Percentiles rank a stretch among this genome's conserved stretches.
Evolutionary conservation across 2,329 filamentous ascomycete species (phyloP).

Genomic region (Cercospora beticola): DNA sequence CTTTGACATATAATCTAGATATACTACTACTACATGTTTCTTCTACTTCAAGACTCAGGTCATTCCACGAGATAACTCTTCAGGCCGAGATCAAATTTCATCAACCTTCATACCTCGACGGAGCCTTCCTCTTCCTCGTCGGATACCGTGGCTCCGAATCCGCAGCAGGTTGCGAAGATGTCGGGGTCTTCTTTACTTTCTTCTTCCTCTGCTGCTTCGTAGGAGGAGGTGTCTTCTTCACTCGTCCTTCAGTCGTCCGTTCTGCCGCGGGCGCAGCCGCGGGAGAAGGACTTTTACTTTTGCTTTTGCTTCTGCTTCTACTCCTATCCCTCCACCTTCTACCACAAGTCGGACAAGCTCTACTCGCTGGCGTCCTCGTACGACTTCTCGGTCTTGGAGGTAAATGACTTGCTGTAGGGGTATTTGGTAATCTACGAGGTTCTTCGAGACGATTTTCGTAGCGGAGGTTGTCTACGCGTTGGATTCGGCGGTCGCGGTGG

Average conservation of each 20-base stretch:
- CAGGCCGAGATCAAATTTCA: no score
- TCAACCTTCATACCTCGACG: neutral
- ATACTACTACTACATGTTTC: neutral
- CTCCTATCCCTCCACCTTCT: conserved; percentile 17
- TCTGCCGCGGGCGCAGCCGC: neutral
- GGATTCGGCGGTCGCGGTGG: conserved; percentile 12
- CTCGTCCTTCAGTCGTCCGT: neutral
- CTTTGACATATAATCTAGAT: neutral
- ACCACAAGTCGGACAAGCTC: conserved; percentile 18
- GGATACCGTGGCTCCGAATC: neutral
- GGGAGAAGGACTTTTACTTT: neutral
- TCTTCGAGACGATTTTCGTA: conserved; percentile 20
- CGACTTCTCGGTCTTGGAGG: conserved; percentile 16
- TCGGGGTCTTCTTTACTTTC: neutral
- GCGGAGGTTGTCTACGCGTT: conserved; percentile 20
- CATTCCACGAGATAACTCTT: neutral
- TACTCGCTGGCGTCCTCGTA: conserved; percentile 8
- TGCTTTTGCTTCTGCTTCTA: neutral
- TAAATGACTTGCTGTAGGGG: conserved; percentile 22
- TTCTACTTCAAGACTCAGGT: neutral
- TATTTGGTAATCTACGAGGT: conserved; percentile 21
- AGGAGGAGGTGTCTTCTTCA: neutral
- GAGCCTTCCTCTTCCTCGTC: neutral
- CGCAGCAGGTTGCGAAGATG: neutral
- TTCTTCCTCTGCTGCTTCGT: neutral